These are phyloP conservation scores for Globisporangium acanthophoron DNA, from an alignment of 352 stramenopile genomes.

Conservation along the genomic window DNA sequence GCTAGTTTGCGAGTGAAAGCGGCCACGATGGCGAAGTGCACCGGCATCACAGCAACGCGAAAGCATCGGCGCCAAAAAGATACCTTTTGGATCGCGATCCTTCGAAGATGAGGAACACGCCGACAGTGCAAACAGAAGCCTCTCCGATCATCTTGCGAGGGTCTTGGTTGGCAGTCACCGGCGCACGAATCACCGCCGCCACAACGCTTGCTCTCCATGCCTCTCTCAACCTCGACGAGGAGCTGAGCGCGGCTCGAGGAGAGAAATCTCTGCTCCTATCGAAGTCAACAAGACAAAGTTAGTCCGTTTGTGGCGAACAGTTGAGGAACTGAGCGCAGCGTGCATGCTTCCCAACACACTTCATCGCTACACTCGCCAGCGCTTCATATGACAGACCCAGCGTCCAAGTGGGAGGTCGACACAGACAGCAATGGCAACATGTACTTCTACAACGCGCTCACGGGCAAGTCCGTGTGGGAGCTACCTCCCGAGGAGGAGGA, in stretches of 20 bases:
- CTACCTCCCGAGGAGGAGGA: conserved; percentile 34
- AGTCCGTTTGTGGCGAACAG: no score
- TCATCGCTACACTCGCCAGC: no score
- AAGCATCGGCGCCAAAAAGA: neutral
- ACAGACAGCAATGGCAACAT: conserved; percentile 59
- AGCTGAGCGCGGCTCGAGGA: neutral
- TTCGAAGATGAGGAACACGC: neutral
- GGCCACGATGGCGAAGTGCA: neutral
- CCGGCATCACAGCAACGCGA: neutral
- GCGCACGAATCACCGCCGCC: no score
- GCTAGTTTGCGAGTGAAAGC: neutral
- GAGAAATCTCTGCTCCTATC: neutral
- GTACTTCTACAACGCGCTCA: conserved; percentile 72
- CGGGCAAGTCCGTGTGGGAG: conserved; percentile 68
- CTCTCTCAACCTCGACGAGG: neutral
- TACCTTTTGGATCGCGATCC: neutral
- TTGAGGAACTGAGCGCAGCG: no score
- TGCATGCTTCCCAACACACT: no score
- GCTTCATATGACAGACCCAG: no score
- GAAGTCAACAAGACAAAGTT: no score
- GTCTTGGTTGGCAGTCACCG: no score
- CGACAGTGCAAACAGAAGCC: no score
- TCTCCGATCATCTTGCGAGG: no score
- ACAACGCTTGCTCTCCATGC: no score
- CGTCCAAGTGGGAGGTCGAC: conserved; percentile 49